phyloP scores from a whole-genome alignment of 371 early-diverging fungal species.

The Apophysomyces elegans region DNA sequence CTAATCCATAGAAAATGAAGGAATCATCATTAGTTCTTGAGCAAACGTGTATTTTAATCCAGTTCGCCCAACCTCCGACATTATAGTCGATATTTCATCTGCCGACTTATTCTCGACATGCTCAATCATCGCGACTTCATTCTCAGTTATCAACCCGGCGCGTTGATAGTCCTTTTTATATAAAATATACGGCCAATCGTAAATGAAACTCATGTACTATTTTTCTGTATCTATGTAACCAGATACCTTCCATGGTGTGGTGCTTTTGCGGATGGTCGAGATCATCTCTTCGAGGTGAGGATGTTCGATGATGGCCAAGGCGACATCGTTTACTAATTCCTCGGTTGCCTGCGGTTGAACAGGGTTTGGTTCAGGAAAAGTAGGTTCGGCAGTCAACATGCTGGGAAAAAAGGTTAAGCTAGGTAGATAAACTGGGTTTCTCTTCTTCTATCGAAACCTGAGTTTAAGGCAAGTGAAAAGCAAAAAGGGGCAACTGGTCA shows the following conservation, averaged over 20 bases:
- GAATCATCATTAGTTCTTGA: background rate
- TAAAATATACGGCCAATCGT: background rate
- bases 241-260: conserved; percentile 89
- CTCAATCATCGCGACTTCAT: conserved; percentile 75
- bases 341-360: background rate
- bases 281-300: conserved; percentile 83
- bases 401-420: conserved; percentile 30
- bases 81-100: conserved; percentile 49
- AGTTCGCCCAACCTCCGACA: conserved; percentile 46
- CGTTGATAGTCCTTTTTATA: conserved; percentile 74
- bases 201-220: background rate
- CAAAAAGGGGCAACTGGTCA: conserved; percentile 18
- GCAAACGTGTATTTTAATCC: too few species aligned
- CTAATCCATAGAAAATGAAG: conserved; percentile 12
- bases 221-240: background rate
- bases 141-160: conserved; percentile 78
- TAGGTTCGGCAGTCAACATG: conserved; percentile 31
- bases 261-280: conserved; percentile 63
- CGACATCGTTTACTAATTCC: conserved; percentile 50
- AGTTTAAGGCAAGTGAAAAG: conserved; percentile 27
- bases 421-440: too few species aligned
- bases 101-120: conserved; percentile 55
- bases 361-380: conserved; percentile 18
- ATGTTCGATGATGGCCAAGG: conserved; percentile 71
- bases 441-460: conserved; percentile 32